phyloP scores from a whole-genome alignment of 495 filamentous ascomycete species.

The Aspergillus conjunctus region DNA sequence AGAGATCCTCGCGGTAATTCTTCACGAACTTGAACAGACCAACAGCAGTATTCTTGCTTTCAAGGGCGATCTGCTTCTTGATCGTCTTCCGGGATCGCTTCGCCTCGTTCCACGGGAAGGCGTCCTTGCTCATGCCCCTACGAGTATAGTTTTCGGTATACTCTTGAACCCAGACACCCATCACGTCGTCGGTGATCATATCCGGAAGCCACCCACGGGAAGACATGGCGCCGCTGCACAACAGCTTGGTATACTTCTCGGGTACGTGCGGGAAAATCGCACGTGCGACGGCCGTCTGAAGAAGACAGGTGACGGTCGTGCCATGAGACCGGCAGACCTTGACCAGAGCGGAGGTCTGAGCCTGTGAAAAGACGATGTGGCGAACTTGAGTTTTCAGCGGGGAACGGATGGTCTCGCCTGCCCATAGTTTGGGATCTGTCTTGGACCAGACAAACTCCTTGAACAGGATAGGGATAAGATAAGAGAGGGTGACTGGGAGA shows the following conservation, averaged over 20 bases:
- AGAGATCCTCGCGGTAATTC: constrained; percentile 36
- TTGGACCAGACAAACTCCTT: constrained; percentile 29
- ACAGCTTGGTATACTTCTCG: constrained; percentile 22
- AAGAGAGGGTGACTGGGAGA: constrained; percentile 31
- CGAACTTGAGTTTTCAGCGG: constrained; percentile 27
- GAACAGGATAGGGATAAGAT: constrained; percentile 32
- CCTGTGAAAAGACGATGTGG: constrained; percentile 26
- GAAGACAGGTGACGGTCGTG: constrained; percentile 41
- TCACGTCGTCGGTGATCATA: constrained; percentile 35
- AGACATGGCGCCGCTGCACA: constrained; percentile 33
- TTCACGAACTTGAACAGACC: constrained; percentile 43
- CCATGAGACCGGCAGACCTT: constrained; percentile 33
- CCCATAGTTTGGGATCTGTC: constrained; percentile 28
- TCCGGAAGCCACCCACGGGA: constrained; percentile 39
- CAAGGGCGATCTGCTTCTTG: constrained; percentile 27
- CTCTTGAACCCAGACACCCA: constrained; percentile 43
- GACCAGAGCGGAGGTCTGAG: constrained; percentile 23
- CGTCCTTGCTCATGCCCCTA: constrained; percentile 8
- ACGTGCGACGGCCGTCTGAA: constrained; percentile 38
- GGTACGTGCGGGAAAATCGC: constrained; percentile 38
- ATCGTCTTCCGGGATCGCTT: constrained; percentile 35
- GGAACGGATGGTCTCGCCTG: constrained; percentile 27
- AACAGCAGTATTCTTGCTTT: constrained; percentile 37
- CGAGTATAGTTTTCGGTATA: constrained; percentile 25
- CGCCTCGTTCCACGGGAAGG: constrained; percentile 44